A percentile compares a stretch with the other conserved stretches of the same genome.
phyloP scores from a whole-genome alignment of 441 rosid genomes.

The Pelargonium fulgidum region DNA sequence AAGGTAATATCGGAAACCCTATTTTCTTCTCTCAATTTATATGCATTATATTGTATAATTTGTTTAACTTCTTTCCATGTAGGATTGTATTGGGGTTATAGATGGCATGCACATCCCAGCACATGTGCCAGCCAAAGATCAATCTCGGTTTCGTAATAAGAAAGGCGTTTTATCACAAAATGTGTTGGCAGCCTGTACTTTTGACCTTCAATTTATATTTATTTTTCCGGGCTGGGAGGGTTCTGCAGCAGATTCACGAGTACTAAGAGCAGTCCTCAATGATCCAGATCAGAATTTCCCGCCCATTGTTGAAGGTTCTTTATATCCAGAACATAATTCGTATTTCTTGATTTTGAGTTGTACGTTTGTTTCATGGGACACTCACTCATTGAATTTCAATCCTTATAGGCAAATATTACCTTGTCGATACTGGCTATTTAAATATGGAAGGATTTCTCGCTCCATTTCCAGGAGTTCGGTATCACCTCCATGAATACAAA shows the following conservation, averaged over 20 bases:
- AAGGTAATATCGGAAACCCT: constrained; percentile 34
- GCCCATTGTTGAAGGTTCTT: constrained; percentile 53
- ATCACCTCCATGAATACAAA: constrained; percentile 45
- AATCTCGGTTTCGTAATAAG: constrained; percentile 61
- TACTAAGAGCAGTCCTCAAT: constrained; percentile 63
- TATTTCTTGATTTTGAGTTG: constrained; percentile 5
- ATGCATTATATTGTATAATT: constrained; percentile 18
- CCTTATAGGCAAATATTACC: constrained; percentile 58
- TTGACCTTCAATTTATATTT: constrained; percentile 66
- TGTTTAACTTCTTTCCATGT: constrained; percentile 19
- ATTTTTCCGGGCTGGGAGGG: constrained; percentile 92
- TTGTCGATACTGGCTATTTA: constrained; percentile 60
- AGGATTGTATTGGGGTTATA: constrained; percentile 77
- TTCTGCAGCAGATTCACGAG: constrained; percentile 63
- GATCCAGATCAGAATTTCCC: constrained; percentile 84
- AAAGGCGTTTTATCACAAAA: constrained; percentile 64
- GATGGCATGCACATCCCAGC: constrained; percentile 73
- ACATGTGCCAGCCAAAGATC: constrained; percentile 67
- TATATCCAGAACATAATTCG: background rate
- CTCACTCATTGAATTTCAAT: background rate
- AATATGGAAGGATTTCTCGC: constrained; percentile 67
- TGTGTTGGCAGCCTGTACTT: constrained; percentile 78
- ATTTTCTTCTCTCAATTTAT: constrained; percentile 2
- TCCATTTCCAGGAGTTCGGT: constrained; percentile 59
- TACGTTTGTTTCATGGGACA: constrained; percentile 7